Percentiles rank a stretch among this genome's conserved stretches.
Evolutionary conservation across 2,329 filamentous ascomycete species (phyloP).

Genomic region (Cytospora paraplurivora): DNA sequence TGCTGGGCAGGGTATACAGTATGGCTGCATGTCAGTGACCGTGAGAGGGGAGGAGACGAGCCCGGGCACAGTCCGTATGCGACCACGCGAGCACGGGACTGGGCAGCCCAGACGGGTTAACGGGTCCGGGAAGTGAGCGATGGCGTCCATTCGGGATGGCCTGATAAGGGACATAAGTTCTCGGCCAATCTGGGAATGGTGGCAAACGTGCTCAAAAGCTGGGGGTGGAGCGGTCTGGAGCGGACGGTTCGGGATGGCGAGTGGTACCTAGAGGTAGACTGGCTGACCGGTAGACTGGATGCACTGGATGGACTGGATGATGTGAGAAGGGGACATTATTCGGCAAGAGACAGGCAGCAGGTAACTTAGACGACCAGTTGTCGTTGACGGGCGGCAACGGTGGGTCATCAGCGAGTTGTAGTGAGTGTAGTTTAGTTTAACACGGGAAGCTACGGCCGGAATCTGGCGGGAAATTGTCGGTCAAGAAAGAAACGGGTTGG

Average conservation of each 20-base stretch:
- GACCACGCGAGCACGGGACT: not conserved
- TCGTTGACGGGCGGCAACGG: no score
- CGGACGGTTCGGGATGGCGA: not conserved
- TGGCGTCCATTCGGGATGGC: not conserved
- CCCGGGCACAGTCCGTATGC: not conserved
- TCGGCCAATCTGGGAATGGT: constrained; percentile 1
- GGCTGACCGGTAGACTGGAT: no score
- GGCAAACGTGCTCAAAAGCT: not conserved
- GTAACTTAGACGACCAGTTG: no score
- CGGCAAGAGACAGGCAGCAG: no score
- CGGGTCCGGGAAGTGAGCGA: not conserved
- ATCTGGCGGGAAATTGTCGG: no score
- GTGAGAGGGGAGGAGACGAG: not conserved
- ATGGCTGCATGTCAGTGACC: not conserved
- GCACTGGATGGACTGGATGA: no score
- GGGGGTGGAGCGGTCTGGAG: constrained; percentile 4
- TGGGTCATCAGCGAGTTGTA: no score
- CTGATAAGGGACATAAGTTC: not conserved
- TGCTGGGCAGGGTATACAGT: not conserved
- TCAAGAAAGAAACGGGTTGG: no score
- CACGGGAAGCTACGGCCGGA: no score
- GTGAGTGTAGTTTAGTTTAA: no score
- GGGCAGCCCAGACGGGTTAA: not conserved
- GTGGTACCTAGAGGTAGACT: no score
- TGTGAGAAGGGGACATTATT: no score